These are phyloP conservation scores for Moringa oleifera DNA, from an alignment of 345 rosid genomes.

Conservation along the genomic window DNA sequence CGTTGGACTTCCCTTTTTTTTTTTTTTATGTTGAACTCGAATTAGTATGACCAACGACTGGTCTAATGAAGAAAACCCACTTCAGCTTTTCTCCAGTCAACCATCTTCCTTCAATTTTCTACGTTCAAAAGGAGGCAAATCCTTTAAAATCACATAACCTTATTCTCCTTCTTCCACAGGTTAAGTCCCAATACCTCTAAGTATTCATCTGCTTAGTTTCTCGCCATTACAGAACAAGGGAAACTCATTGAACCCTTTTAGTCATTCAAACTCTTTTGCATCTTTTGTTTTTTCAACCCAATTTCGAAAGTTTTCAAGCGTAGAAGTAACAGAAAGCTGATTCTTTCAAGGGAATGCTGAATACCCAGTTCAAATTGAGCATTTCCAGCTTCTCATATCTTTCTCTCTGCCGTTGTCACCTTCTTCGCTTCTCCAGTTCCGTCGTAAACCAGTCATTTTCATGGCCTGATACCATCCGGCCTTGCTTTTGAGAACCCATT, in stretches of 20 bases:
- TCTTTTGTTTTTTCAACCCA: neutral
- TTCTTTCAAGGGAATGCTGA: neutral
- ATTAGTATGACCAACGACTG: slow-evolving; percentile 32
- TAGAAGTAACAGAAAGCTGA: neutral
- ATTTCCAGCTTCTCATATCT: neutral
- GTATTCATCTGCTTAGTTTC: neutral
- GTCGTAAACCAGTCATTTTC: too few species aligned
- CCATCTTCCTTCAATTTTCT: slow-evolving; percentile 6
- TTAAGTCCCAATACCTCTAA: neutral
- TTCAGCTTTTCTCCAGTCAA: slow-evolving; percentile 14
- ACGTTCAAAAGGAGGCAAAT: neutral
- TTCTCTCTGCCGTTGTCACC: neutral
- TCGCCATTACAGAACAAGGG: neutral
- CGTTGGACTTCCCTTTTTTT: slow-evolving; percentile 15
- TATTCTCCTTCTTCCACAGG: neutral
- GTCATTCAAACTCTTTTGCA: neutral
- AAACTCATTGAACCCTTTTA: neutral
- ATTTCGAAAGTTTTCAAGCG: neutral
- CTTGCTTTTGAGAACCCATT: too few species aligned
- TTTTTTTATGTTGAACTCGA: neutral
- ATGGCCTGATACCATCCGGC: too few species aligned
- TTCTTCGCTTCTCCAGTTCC: too few species aligned
- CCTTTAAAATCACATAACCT: neutral
- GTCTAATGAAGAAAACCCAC: slow-evolving; percentile 14
- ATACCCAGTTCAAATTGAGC: neutral